A percentile compares a stretch with the other conserved stretches of the same genome.
Conservation (phyloP, 805 yeast genomes). For the Starmerella vaccinii region DNA sequence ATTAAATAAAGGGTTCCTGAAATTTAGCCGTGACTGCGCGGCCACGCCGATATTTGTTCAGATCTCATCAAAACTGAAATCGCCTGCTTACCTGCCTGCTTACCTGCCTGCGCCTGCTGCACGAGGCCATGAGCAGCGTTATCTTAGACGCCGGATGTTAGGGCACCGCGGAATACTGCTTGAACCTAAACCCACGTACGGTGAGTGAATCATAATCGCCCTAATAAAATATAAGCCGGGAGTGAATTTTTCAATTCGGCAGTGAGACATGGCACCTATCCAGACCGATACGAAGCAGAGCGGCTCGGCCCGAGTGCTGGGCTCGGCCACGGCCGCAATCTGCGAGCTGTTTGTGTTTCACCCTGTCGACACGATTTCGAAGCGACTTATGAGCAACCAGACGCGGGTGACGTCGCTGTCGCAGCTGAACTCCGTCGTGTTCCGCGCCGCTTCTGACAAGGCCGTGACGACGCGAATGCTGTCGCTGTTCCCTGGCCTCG, state of each 20-base stretch:
- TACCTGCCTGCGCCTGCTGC: too few species aligned
- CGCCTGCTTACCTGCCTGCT: too few species aligned
- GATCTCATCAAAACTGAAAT: too few species aligned
- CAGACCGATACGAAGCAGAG: constrained; percentile 63
- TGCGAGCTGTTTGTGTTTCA: constrained; percentile 95
- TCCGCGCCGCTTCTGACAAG: constrained; percentile 67
- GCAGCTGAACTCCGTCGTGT: constrained; percentile 76
- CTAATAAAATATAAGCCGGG: neutral
- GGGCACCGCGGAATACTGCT: neutral
- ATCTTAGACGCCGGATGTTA: neutral
- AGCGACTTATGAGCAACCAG: constrained; percentile 87
- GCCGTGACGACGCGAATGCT: constrained; percentile 60
- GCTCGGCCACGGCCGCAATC: constrained; percentile 98
- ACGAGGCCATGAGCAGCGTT: neutral
- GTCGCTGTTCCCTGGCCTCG: constrained; percentile 93
- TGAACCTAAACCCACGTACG: neutral
- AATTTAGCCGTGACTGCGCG: too few species aligned
- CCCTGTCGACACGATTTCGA: constrained; percentile 94
- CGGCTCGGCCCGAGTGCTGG: constrained; percentile 80
- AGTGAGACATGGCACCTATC: constrained; percentile 23
- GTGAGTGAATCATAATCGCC: neutral
- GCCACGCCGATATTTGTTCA: too few species aligned
- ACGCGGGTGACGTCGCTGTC: constrained; percentile 52
- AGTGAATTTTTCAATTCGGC: constrained; percentile 4
- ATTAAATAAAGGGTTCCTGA: too few species aligned